Evolutionary conservation across 352 stramenopile genomes (phyloP), one percentile per base, ranked within the genome.

Genomic region (Phytophthora agathidicida): DNA sequence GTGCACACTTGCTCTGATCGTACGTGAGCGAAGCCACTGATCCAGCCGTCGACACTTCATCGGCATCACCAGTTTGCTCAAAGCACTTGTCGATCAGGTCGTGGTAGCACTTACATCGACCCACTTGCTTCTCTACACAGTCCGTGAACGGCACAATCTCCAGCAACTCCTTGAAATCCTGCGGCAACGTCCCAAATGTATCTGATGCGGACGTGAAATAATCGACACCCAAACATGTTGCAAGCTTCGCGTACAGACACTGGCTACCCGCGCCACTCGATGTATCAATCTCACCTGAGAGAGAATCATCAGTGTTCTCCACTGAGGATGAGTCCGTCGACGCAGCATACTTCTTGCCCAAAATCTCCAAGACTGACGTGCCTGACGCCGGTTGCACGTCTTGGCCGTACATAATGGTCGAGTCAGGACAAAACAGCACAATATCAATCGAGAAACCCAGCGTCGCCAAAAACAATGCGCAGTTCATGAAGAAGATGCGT

Each of bases 401-500:
- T 19, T 60, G 32, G 7, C 80, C 80, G 50, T 94, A 93, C 71
- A 94, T 82, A 48, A 93, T 89, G 7, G 81, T 57, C 10, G 83
- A 82, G 41, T 92, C 78, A 5, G 86, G 86, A 26, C 86, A 94
- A 30, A 73, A 87, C 30, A 93, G 60, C 28, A 89, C 77, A 16
- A 94, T 73, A 50, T 94, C 86, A 37, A 94, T 53, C 24, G 83
- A 75, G 46, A 93, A 76, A 0, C 81, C 86, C 7, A 93, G 42
- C 1, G 77, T 75, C 2, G 83, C 77, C 16, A 89, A 43, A 27
- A 94, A 93, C 42, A 94, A 49, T 23, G 81, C 73, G 36, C 67
- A 87, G 56, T 93, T 92, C 68, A 87, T 90, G 20, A 92, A 76
- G 50, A 94, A 93, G 44, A 94, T 91, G 42, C 82, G 86, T 8